These are phyloP conservation scores for Aquilaria sinensis DNA, from an alignment of 345 rosid genomes.

Conservation along the genomic window DNA sequence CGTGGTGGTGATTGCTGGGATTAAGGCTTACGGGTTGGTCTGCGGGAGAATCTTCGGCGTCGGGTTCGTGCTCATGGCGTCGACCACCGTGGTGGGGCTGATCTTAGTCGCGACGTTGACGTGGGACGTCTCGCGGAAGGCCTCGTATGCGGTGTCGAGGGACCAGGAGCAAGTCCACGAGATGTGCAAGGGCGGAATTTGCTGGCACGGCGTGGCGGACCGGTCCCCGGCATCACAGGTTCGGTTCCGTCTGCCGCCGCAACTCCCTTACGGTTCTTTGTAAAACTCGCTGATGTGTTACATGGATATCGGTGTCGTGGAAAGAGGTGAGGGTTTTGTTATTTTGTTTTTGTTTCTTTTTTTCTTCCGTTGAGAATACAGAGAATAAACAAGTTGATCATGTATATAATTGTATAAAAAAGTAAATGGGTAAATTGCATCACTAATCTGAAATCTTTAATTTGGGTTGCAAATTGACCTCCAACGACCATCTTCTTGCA, in stretches of 20 bases:
- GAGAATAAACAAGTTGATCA: too few relatives aligned
- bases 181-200: conserved; percentile 87
- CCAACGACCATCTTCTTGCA: too few relatives aligned
- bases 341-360: not conserved
- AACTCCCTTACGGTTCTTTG: conserved; percentile 17
- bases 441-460: too few relatives aligned
- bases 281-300: not conserved
- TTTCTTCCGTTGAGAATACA: too few relatives aligned
- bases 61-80: conserved; percentile 56
- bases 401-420: too few relatives aligned
- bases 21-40: conserved; percentile 56
- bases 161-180: conserved; percentile 54
- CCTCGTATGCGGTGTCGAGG: conserved; percentile 54
- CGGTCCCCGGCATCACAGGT: conserved; percentile 92
- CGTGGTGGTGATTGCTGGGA: conserved; percentile 68
- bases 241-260: conserved; percentile 81
- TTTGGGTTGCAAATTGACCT: too few relatives aligned
- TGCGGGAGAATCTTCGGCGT: conserved; percentile 61
- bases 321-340: not conserved
- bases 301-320: too few relatives aligned
- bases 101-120: conserved; percentile 66
- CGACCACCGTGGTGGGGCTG: conserved; percentile 59
- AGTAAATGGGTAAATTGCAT: too few relatives aligned
- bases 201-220: conserved; percentile 99
- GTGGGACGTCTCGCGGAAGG: conserved; percentile 87